Evolutionary conservation across 208 protist species (phyloP).

Genomic region (Acanthamoeba castellanii): DNA sequence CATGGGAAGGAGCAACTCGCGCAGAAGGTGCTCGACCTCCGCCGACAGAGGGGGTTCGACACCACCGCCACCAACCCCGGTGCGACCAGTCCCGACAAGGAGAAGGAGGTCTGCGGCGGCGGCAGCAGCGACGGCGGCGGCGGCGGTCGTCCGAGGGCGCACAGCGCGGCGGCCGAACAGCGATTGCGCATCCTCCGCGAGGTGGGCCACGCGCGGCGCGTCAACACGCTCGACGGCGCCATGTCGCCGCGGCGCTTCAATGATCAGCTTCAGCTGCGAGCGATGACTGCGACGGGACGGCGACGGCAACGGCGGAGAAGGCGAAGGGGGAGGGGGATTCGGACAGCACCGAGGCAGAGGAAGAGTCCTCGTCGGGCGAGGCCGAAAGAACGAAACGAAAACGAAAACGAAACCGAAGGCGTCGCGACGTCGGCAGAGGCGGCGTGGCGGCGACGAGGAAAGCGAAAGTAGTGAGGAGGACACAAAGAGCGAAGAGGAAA

Average conservation of each 20-base stretch:
- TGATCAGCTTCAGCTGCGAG: neutral
- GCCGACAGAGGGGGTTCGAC: neutral
- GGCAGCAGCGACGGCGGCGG: too few species aligned
- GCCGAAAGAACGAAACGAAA: neutral
- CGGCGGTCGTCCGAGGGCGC: neutral
- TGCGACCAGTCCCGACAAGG: neutral
- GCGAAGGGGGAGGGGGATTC: neutral
- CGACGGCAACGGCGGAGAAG: neutral
- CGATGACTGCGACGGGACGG: neutral
- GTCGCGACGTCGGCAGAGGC: neutral
- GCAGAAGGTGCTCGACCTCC: constrained; percentile 10
- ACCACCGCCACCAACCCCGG: too few species aligned
- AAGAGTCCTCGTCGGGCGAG: neutral
- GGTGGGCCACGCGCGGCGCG: neutral
- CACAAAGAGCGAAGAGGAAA: neutral
- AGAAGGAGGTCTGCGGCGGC: neutral
- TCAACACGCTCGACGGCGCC: neutral
- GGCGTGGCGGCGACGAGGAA: neutral
- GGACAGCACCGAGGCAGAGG: neutral
- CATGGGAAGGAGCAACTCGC: neutral
- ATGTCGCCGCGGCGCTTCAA: too few species aligned
- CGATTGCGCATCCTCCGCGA: constrained; percentile 8
- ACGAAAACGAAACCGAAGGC: neutral
- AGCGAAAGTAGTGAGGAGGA: neutral
- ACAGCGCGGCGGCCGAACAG: neutral